A percentile compares a stretch with the other conserved stretches of the same genome.
Evolutionary conservation across 495 filamentous ascomycete species (phyloP).

Genomic region (Wilcoxina mikolae): DNA sequence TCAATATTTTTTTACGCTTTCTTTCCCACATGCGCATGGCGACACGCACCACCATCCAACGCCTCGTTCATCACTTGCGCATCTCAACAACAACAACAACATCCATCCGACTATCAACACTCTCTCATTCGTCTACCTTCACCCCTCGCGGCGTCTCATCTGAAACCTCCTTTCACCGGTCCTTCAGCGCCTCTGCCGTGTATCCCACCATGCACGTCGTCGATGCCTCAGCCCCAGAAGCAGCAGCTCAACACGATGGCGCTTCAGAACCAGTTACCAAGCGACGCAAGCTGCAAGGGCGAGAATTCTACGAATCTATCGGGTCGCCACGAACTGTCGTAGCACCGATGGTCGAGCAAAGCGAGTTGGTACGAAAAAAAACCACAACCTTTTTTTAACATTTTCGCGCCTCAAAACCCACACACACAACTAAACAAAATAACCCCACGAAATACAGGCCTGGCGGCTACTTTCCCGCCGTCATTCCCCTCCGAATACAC

Average conservation of each 20-base stretch:
- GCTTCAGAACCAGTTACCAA: conserved; percentile 10
- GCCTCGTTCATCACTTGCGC: no score
- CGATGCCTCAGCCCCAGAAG: not conserved
- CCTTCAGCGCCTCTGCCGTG: no score
- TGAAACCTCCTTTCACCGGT: no score
- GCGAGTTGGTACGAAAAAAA: conserved; percentile 90
- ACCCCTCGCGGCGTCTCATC: no score
- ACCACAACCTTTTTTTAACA: no score
- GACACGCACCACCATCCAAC: no score
- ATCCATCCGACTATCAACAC: no score
- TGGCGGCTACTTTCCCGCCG: conserved; percentile 92
- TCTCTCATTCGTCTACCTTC: no score
- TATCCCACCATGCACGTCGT: no score
- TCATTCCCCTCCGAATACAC: conserved; percentile 53
- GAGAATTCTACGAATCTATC: conserved; percentile 84
- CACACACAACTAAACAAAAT: conserved; percentile 4
- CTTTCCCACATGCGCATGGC: no score
- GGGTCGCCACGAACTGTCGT: conserved; percentile 80
- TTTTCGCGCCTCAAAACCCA: not conserved
- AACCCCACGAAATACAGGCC: conserved; percentile 42
- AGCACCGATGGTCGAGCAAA: conserved; percentile 96
- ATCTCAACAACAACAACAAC: no score
- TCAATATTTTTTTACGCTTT: no score
- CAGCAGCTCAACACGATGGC: not conserved
- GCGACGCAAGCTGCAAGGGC: conserved; percentile 53